Conservation (phyloP, 140 eudicot species). For the Stevia rebaudiana region DNA sequence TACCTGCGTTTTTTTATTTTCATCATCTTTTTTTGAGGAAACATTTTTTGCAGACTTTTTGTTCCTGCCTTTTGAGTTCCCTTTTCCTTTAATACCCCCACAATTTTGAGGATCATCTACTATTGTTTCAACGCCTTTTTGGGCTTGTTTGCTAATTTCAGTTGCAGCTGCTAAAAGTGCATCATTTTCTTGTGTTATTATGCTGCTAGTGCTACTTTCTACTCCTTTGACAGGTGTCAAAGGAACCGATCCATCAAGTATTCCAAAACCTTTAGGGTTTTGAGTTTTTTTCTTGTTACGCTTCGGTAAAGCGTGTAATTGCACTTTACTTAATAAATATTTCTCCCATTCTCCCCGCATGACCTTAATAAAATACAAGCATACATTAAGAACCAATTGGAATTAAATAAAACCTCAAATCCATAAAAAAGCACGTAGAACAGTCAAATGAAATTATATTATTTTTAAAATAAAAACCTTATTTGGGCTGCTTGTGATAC, state of each 20-base stretch:
- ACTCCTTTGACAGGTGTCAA: conserved; percentile 49
- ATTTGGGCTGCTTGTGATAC: conserved; percentile 51
- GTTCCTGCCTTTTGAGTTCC: conserved; percentile 35
- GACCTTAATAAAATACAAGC: conserved; percentile 43
- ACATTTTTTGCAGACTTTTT: conserved; percentile 29
- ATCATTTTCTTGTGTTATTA: conserved; percentile 64
- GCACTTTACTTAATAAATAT: conserved; percentile 85
- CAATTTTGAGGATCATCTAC: conserved; percentile 30
- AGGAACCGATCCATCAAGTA: conserved; percentile 62
- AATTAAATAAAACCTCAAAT: background rate
- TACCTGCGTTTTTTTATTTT: conserved; percentile 18
- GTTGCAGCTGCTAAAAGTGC: conserved; percentile 85
- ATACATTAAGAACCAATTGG: background rate
- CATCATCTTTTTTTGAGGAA: conserved; percentile 19
- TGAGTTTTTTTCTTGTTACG: conserved; percentile 51
- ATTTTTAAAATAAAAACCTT: conserved; percentile 44
- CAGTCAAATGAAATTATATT: background rate
- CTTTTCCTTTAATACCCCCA: conserved; percentile 35
- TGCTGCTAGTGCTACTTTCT: conserved; percentile 48
- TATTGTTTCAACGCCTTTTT: conserved; percentile 29
- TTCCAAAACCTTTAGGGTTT: conserved; percentile 77
- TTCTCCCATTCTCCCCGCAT: conserved; percentile 93
- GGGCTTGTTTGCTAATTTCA: conserved; percentile 49
- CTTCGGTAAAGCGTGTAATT: conserved; percentile 64
- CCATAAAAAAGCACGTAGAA: background rate